A percentile compares a stretch with the other conserved stretches of the same genome.
These are phyloP conservation scores for Erodium texanum DNA, from an alignment of 441 rosid species.

Conservation along the genomic window DNA sequence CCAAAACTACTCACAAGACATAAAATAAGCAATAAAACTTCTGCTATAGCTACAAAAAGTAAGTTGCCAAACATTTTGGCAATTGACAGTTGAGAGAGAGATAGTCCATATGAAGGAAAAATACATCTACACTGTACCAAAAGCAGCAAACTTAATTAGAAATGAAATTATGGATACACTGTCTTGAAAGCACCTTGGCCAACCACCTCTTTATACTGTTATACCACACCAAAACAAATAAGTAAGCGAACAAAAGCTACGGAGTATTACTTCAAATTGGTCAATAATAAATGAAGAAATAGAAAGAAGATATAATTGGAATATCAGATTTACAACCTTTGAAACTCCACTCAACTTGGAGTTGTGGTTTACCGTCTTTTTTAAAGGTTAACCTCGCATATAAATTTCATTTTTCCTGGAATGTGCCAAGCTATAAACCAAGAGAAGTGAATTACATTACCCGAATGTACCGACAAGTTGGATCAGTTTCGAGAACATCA, in stretches of 20 bases:
- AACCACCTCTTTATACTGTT: constrained; percentile 55
- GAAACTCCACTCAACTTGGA: background rate
- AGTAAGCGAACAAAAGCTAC: background rate
- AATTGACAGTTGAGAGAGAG: background rate
- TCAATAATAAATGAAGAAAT: background rate
- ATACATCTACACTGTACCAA: background rate
- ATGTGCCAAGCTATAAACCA: background rate
- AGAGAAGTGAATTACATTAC: constrained; percentile 24
- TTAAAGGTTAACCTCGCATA: too few species aligned
- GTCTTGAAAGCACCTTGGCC: constrained; percentile 74
- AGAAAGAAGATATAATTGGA: background rate
- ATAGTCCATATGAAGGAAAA: background rate
- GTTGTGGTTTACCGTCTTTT: too few species aligned
- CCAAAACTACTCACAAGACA: constrained; percentile 14
- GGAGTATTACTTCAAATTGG: background rate
- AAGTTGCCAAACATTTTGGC: constrained; percentile 1
- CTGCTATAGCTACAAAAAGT: background rate
- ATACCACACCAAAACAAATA: constrained; percentile 10
- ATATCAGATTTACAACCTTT: background rate
- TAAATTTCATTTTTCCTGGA: background rate
- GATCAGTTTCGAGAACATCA: constrained; percentile 66
- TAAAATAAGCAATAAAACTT: background rate
- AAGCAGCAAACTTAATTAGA: background rate
- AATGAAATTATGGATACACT: constrained; percentile 45
- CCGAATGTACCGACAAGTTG: constrained; percentile 61